Conservation (phyloP, 495 filamentous ascomycete species). For the Aspergillus steynii region DNA sequence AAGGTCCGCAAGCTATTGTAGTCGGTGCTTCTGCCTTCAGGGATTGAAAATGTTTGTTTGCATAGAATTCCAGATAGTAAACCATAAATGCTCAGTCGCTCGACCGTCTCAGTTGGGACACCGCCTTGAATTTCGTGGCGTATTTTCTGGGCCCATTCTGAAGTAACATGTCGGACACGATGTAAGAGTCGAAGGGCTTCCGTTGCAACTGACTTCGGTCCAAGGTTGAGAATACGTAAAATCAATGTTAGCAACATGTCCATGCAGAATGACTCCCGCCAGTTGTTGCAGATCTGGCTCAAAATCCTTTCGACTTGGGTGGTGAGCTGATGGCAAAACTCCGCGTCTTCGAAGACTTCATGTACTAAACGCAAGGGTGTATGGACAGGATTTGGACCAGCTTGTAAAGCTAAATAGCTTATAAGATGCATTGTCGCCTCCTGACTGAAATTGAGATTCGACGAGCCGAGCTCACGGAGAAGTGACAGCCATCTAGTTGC, state of each 20-base stretch:
- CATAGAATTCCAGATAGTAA: neutral
- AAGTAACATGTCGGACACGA: neutral
- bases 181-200: neutral
- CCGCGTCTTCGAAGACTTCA: conserved; percentile 22
- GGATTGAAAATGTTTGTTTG: conserved; percentile 21
- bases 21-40: neutral
- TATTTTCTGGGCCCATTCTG: neutral
- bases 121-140: neutral
- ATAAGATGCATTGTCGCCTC: conserved; percentile 41
- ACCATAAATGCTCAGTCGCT: neutral
- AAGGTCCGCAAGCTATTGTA: conserved; percentile 23
- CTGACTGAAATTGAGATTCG: conserved; percentile 47
- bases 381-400: conserved; percentile 29
- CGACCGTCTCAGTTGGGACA: neutral
- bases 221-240: conserved; percentile 26
- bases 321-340: conserved; percentile 21
- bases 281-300: conserved; percentile 41
- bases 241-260: conserved; percentile 35
- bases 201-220: neutral
- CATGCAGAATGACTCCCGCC: conserved; percentile 45
- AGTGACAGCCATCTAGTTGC: conserved; percentile 50
- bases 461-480: conserved; percentile 44
- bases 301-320: conserved; percentile 22
- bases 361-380: conserved; percentile 19
- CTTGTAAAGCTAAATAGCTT: conserved; percentile 47